These are phyloP conservation scores for Angophora floribunda DNA, from an alignment of 345 rosid species.

Conservation along the genomic window DNA sequence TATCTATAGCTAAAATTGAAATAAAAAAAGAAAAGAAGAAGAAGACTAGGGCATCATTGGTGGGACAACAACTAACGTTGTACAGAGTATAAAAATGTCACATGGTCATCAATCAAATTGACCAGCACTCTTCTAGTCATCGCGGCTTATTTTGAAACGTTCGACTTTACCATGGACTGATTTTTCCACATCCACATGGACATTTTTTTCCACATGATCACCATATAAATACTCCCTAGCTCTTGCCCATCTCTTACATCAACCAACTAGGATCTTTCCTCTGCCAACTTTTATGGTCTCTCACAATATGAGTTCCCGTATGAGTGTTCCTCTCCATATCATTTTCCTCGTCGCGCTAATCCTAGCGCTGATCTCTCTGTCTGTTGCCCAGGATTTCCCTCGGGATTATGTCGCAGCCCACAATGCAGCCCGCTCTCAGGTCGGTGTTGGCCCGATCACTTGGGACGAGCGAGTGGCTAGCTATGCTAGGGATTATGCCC, in stretches of 20 bases:
- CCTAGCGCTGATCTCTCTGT: neutral
- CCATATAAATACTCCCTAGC: neutral
- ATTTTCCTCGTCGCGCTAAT: neutral
- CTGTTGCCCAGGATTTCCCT: neutral
- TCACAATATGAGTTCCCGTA: neutral
- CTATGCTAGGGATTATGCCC: slow-evolving; percentile 20
- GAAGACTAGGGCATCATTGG: neutral
- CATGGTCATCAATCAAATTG: neutral
- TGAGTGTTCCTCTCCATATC: neutral
- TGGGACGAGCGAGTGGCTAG: slow-evolving; percentile 26
- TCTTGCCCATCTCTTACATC: neutral
- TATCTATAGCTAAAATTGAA: neutral
- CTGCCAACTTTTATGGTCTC: neutral
- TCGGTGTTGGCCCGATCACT: slow-evolving; percentile 8
- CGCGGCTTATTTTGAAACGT: neutral
- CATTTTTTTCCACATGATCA: neutral
- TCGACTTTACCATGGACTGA: neutral
- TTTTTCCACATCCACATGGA: neutral
- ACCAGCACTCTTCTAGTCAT: neutral
- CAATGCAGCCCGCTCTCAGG: slow-evolving; percentile 13
- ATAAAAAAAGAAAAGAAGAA: neutral
- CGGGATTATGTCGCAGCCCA: slow-evolving; percentile 13
- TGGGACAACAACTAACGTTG: neutral
- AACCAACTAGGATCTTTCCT: neutral
- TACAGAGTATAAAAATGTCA: neutral